Percentiles rank a stretch among this genome's conserved stretches.
These are phyloP conservation scores for Alternaria gaisen DNA, from an alignment of 2,329 filamentous ascomycete genomes.

Conservation along the genomic window DNA sequence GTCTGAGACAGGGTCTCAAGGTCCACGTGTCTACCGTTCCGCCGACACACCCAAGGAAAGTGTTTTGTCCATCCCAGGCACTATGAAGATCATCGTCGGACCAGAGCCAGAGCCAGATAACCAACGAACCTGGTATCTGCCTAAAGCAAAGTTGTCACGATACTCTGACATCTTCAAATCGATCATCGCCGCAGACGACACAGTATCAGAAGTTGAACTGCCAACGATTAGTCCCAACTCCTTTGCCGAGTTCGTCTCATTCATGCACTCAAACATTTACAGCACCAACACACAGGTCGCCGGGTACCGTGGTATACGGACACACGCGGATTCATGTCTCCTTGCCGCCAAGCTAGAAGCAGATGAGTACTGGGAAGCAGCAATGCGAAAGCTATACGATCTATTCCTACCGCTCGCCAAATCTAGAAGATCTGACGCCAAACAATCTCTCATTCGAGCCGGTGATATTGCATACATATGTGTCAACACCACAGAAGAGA, in stretches of 20 bases:
- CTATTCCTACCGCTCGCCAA: constrained; percentile 17
- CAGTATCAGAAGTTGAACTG: not conserved
- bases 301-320: constrained; percentile 16
- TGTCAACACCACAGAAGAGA: not conserved
- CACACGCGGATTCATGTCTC: constrained; percentile 14
- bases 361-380: constrained; percentile 15
- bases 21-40: not conserved
- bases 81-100: constrained; percentile 17
- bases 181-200: not conserved
- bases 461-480: constrained; percentile 25
- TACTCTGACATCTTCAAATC: constrained; percentile 17
- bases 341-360: constrained; percentile 22
- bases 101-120: not conserved
- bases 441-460: constrained; percentile 10
- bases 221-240: constrained; percentile 1
- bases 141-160: constrained; percentile 14
- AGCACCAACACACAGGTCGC: constrained; percentile 16
- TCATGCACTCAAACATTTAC: constrained; percentile 30
- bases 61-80: not conserved
- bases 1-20: not conserved
- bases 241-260: constrained; percentile 32
- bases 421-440: not conserved
- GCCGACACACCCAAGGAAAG: not conserved
- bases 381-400: constrained; percentile 17
- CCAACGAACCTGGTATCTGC: constrained; percentile 20